A percentile compares a stretch with the other conserved stretches of the same genome.
Conservation (phyloP, 176 grass and related monocot genomes). For the Paspalum vaginatum region DNA sequence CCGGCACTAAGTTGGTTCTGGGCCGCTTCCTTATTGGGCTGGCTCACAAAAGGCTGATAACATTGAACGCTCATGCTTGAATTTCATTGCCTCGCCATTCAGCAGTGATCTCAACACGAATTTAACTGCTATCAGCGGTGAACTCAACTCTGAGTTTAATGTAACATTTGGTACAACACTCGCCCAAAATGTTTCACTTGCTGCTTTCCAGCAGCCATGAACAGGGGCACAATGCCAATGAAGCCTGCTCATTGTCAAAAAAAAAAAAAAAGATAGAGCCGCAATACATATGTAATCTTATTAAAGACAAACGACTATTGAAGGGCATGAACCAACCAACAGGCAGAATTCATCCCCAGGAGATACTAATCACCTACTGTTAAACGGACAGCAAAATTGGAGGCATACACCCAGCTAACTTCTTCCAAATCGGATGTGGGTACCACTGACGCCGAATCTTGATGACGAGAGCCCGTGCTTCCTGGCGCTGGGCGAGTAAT, state of each 20-base stretch:
- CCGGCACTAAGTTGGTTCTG: too few species aligned
- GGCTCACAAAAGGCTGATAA: too few species aligned
- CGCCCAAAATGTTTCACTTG: too few species aligned
- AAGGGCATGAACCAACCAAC: conserved; percentile 4
- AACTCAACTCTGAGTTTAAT: too few species aligned
- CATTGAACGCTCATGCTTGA: too few species aligned
- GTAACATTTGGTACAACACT: too few species aligned
- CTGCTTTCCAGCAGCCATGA: not conserved
- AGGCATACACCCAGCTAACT: conserved; percentile 29
- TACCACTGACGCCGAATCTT: conserved; percentile 45
- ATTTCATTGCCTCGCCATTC: too few species aligned
- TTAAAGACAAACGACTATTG: conserved; percentile 10
- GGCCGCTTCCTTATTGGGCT: too few species aligned
- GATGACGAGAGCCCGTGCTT: conserved; percentile 41
- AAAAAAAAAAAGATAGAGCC: not conserved
- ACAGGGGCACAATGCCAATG: not conserved
- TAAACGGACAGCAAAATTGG: conserved; percentile 37
- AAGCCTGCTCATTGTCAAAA: not conserved
- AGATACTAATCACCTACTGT: not conserved
- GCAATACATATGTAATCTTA: conserved; percentile 3
- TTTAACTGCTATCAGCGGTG: too few species aligned
- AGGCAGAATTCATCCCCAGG: conserved; percentile 29
- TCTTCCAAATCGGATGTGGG: conserved; percentile 41
- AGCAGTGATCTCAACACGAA: too few species aligned
- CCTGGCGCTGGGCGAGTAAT: conserved; percentile 35